phyloP scores from a whole-genome alignment of 768 basidiomycete genomes.

The Termitomyces sp. region DNA sequence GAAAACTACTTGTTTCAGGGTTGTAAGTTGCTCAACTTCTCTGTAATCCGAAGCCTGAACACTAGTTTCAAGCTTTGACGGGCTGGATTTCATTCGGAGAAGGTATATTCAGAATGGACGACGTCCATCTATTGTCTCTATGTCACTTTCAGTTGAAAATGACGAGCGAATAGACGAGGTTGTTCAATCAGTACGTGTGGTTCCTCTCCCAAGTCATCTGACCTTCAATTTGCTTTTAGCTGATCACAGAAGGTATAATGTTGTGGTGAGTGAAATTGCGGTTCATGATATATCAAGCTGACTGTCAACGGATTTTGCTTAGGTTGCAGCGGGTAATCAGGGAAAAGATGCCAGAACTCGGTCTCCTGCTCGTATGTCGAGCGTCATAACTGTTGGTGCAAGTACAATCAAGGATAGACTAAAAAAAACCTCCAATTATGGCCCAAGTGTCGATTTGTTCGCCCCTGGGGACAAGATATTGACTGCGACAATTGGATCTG shows the following conservation, averaged over 20 bases:
- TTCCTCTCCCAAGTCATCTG: not conserved
- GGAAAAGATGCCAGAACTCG: too few species aligned
- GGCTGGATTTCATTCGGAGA: not conserved
- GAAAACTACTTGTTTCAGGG: not conserved
- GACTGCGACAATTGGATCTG: too few species aligned
- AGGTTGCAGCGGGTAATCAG: too few species aligned
- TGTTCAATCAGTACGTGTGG: not conserved
- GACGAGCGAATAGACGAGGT: not conserved
- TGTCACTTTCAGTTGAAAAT: not conserved
- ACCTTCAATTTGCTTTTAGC: not conserved
- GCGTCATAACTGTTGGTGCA: too few species aligned
- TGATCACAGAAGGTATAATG: not conserved
- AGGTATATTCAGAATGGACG: not conserved
- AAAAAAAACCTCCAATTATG: too few species aligned
- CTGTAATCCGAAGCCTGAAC: not conserved
- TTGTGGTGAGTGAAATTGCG: not conserved
- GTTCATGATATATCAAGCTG: too few species aligned
- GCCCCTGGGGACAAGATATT: too few species aligned
- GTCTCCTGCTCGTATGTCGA: too few species aligned
- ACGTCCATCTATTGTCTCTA: not conserved
- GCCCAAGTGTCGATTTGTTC: too few species aligned
- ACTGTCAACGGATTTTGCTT: too few species aligned
- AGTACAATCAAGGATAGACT: too few species aligned
- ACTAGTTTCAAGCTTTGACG: not conserved
- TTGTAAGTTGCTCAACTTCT: too few species aligned